These are phyloP conservation scores for Aspergillus nanangensis DNA, from an alignment of 495 filamentous ascomycete species.

Conservation along the genomic window DNA sequence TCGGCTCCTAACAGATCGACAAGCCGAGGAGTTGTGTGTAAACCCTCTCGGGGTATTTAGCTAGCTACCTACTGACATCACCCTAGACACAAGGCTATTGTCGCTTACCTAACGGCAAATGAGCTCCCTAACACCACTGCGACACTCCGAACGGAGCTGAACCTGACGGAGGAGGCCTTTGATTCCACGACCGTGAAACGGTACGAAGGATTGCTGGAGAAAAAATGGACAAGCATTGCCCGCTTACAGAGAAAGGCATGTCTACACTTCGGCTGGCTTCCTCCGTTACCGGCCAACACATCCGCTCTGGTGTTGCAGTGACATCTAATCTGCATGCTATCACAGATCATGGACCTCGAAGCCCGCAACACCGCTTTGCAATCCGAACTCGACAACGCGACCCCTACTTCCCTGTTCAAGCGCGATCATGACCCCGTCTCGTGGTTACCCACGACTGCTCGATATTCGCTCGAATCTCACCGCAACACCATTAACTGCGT, in stretches of 20 bases:
- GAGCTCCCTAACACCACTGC: conserved; percentile 61
- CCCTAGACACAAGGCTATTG: conserved; percentile 75
- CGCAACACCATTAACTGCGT: conserved; percentile 77
- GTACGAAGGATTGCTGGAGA: conserved; percentile 83
- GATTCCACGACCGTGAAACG: conserved; percentile 75
- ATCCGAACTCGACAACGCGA: conserved; percentile 75
- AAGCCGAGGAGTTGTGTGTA: conserved; percentile 81
- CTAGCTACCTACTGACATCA: background rate
- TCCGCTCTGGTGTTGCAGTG: background rate
- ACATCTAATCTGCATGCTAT: conserved; percentile 9
- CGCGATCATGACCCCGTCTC: conserved; percentile 78
- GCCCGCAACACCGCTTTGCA: conserved; percentile 64
- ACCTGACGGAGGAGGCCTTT: conserved; percentile 61
- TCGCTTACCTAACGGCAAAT: conserved; percentile 71
- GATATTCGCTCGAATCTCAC: conserved; percentile 82
- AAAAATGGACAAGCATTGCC: conserved; percentile 92
- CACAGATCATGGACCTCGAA: conserved; percentile 91
- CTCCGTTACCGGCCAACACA: conserved; percentile 1
- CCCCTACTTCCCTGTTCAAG: conserved; percentile 73
- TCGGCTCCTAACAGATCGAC: conserved; percentile 64
- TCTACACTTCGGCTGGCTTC: background rate
- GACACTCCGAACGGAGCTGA: conserved; percentile 48
- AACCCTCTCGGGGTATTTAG: conserved; percentile 12
- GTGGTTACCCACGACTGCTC: conserved; percentile 81
- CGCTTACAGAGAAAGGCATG: conserved; percentile 83